phyloP scores from a whole-genome alignment of 805 yeast genomes.

The Debaryomyces maramus region DNA sequence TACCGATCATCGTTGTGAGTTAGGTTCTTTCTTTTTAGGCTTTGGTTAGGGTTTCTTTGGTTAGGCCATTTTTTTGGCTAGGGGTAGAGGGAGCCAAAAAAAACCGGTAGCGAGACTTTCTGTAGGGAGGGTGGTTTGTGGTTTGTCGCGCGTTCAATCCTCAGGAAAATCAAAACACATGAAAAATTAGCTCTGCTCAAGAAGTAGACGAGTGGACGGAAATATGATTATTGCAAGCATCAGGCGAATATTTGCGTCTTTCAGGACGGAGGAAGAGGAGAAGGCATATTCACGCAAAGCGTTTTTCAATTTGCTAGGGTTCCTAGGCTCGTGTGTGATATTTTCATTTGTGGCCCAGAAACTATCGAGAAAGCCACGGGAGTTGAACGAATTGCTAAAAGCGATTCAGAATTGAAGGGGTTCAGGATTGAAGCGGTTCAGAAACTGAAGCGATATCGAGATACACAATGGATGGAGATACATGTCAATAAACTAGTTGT shows the following conservation, averaged over 20 bases:
- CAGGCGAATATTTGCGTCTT: constrained; percentile 75
- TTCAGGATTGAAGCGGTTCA: background rate
- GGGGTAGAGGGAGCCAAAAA: too few relatives aligned
- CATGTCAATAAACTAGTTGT: background rate
- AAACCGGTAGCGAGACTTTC: too few relatives aligned
- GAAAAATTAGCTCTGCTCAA: too few relatives aligned
- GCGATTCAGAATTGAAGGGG: constrained; percentile 19
- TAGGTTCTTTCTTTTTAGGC: constrained; percentile 29
- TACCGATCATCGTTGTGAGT: constrained; percentile 60
- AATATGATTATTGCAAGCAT: constrained; percentile 69
- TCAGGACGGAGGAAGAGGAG: constrained; percentile 85
- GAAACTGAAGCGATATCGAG: too few relatives aligned
- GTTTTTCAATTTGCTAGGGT: constrained; percentile 75
- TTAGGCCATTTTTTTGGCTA: too few relatives aligned
- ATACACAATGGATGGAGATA: background rate
- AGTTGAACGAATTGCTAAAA: constrained; percentile 23
- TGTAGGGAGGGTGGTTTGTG: background rate
- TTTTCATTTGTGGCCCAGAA: constrained; percentile 79
- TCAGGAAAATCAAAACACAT: background rate
- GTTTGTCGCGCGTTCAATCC: constrained; percentile 6
- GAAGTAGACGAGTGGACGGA: too few relatives aligned
- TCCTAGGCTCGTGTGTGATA: constrained; percentile 74
- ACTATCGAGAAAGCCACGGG: constrained; percentile 34
- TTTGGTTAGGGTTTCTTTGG: too few relatives aligned
- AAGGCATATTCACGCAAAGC: constrained; percentile 73